These are phyloP conservation scores for Cruciata laevipes DNA, from an alignment of 257 asterid species.

Conservation along the genomic window DNA sequence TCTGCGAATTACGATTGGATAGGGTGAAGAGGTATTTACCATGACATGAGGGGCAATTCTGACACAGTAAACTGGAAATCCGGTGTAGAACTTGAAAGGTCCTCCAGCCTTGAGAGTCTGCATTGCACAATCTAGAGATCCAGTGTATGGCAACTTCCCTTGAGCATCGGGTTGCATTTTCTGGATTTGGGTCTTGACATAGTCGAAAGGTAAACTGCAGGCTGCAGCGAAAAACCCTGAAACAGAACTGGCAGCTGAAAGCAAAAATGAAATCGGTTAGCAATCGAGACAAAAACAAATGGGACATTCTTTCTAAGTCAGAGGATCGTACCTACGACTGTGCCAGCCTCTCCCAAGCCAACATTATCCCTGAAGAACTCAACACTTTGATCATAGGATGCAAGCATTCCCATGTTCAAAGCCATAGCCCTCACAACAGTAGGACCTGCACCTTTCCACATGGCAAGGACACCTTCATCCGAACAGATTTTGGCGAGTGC, in stretches of 20 bases:
- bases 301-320: neutral
- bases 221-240: slow-evolving; percentile 93
- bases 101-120: slow-evolving; percentile 81
- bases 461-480: slow-evolving; percentile 86
- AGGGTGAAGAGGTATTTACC: slow-evolving; percentile 44
- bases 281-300: neutral
- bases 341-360: slow-evolving; percentile 68
- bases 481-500: slow-evolving; percentile 68
- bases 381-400: slow-evolving; percentile 88
- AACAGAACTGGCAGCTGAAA: slow-evolving; percentile 75
- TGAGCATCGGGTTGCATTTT: slow-evolving; percentile 90
- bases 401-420: slow-evolving; percentile 98
- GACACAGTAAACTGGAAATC: slow-evolving; percentile 90
- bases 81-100: slow-evolving; percentile 81
- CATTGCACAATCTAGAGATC: slow-evolving; percentile 71
- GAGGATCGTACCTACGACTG: slow-evolving; percentile 58
- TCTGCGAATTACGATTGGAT: neutral
- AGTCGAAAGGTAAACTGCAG: slow-evolving; percentile 91
- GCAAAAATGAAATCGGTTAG: neutral
- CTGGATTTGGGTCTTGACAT: slow-evolving; percentile 91
- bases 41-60: slow-evolving; percentile 98
- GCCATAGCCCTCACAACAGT: slow-evolving; percentile 99
- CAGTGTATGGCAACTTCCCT: slow-evolving; percentile 79
- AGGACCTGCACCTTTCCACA: slow-evolving; percentile 99
- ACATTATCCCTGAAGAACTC: slow-evolving; percentile 67